Evolutionary conservation across 176 grass and related monocot genomes (phyloP).

Genomic region (Leersia perrieri): DNA sequence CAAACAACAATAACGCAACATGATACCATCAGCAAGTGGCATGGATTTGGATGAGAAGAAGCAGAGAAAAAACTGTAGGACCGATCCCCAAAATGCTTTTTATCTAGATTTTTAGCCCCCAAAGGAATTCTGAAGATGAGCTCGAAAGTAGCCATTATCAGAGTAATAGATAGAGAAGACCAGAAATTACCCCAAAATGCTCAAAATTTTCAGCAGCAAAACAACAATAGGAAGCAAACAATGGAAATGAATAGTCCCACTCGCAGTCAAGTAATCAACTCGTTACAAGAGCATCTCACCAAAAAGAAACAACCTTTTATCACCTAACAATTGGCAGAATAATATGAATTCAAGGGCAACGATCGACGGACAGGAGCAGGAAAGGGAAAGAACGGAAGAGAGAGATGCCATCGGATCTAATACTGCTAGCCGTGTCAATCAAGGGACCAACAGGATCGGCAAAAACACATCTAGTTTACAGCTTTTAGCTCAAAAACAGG

Average conservation of each 20-base stretch:
- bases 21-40: slow-evolving; percentile 10
- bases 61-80: not conserved
- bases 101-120: not conserved
- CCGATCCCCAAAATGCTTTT: not conserved
- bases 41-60: not conserved
- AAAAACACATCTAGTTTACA: not conserved
- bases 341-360: slow-evolving; percentile 28
- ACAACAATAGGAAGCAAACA: slow-evolving; percentile 30
- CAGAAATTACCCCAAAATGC: slow-evolving; percentile 22
- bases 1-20: slow-evolving; percentile 7
- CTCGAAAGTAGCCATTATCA: not conserved
- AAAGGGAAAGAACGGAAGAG: slow-evolving; percentile 9
- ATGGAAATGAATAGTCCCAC: slow-evolving; percentile 3
- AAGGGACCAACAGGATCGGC: not conserved
- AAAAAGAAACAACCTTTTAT: not conserved
- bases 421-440: not conserved
- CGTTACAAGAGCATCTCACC: slow-evolving; percentile 15
- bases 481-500: slow-evolving; percentile 3
- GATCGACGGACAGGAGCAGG: slow-evolving; percentile 1
- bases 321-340: not conserved
- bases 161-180: not conserved
- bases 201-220: slow-evolving; percentile 26
- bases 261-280: slow-evolving; percentile 8
- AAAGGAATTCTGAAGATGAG: not conserved
- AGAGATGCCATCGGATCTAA: slow-evolving; percentile 10